phyloP scores from a whole-genome alignment of 192 early-diverging fungal species.

The Podila clonocystis region DNA sequence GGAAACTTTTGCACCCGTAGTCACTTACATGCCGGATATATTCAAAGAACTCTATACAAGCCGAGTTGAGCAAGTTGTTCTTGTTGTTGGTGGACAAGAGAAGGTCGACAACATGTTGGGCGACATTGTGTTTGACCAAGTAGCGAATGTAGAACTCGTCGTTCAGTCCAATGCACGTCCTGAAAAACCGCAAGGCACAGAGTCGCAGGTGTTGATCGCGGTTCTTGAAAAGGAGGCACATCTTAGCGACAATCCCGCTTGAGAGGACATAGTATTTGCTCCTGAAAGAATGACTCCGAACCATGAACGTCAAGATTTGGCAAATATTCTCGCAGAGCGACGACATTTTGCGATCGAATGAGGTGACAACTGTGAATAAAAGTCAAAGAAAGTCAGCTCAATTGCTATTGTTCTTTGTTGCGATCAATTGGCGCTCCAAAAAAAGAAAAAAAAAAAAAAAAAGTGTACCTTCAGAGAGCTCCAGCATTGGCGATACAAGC shows the following conservation, averaged over 20 bases:
- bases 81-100: slow-evolving; percentile 70
- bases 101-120: slow-evolving; percentile 72
- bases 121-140: slow-evolving; percentile 76
- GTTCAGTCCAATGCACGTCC: slow-evolving; percentile 77
- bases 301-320: slow-evolving; percentile 80
- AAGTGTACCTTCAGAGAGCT: slow-evolving; percentile 54
- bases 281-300: slow-evolving; percentile 77
- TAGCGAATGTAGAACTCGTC: slow-evolving; percentile 89
- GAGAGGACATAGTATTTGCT: slow-evolving; percentile 82
- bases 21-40: slow-evolving; percentile 73
- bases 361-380: slow-evolving; percentile 17
- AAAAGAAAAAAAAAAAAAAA: slow-evolving; percentile 20
- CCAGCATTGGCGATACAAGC: slow-evolving; percentile 73
- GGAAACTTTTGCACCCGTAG: not conserved
- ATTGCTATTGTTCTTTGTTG: slow-evolving; percentile 8
- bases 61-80: slow-evolving; percentile 89
- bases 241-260: slow-evolving; percentile 67
- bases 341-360: slow-evolving; percentile 42
- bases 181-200: slow-evolving; percentile 81
- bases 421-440: slow-evolving; percentile 16
- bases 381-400: not conserved
- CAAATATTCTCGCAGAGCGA: slow-evolving; percentile 69
- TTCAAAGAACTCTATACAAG: slow-evolving; percentile 90
- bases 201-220: slow-evolving; percentile 75
- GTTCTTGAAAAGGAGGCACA: slow-evolving; percentile 73